A percentile compares a stretch with the other conserved stretches of the same genome.
phyloP scores from a whole-genome alignment of 768 basidiomycete species.

The Suillus decipiens region DNA sequence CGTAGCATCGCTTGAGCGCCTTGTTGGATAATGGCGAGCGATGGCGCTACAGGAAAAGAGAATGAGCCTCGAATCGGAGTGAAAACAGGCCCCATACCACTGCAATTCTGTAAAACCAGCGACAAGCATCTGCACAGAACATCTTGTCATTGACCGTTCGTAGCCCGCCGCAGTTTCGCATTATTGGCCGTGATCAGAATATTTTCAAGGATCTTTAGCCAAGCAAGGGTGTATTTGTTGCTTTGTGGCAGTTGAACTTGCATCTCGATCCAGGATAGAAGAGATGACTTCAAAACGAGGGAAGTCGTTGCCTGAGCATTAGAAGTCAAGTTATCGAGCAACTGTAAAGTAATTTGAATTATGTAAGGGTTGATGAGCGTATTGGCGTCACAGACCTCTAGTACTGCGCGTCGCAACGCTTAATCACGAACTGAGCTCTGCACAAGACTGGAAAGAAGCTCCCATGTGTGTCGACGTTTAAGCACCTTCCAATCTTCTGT shows the following conservation, averaged over 20 bases:
- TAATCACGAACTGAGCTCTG: conserved; percentile 61
- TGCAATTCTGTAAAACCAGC: conserved; percentile 36
- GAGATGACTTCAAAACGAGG: conserved; percentile 67
- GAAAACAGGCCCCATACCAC: conserved; percentile 14
- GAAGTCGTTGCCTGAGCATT: conserved; percentile 69
- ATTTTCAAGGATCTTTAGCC: conserved; percentile 69
- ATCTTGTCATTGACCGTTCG: conserved; percentile 61
- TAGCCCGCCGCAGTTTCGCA: conserved; percentile 53
- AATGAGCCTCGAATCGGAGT: background rate
- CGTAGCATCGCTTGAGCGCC: conserved; percentile 37
- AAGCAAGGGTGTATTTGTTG: conserved; percentile 50
- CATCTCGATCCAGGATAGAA: conserved; percentile 84
- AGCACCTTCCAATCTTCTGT: conserved; percentile 81
- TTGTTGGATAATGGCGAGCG: conserved; percentile 22
- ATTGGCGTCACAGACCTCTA: conserved; percentile 56
- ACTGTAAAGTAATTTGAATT: conserved; percentile 40
- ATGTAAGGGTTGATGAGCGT: background rate
- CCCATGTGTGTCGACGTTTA: conserved; percentile 85
- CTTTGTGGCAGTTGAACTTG: conserved; percentile 42
- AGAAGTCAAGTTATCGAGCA: conserved; percentile 74
- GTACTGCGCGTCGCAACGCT: conserved; percentile 53
- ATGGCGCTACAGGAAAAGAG: conserved; percentile 17
- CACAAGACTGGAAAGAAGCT: conserved; percentile 80
- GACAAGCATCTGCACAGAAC: conserved; percentile 54
- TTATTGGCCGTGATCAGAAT: conserved; percentile 52